Evolutionary conservation across 176 grass and related monocot genomes (phyloP).

Genomic region (Guadua angustifolia): DNA sequence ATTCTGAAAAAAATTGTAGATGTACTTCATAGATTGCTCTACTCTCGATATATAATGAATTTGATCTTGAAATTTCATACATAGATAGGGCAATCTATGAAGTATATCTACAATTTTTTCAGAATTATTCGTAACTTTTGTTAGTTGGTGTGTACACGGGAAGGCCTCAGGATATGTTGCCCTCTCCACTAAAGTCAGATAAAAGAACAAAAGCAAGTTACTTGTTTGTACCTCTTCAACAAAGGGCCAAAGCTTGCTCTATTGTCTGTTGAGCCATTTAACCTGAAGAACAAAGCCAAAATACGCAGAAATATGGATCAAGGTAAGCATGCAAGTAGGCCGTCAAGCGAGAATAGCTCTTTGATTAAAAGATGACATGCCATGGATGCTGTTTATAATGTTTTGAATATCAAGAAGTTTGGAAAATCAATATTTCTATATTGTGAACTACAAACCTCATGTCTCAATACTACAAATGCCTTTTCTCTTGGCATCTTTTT

Average conservation of each 20-base stretch:
- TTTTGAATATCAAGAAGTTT: neutral
- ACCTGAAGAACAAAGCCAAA: slow-evolving; percentile 62
- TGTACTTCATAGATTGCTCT: too few relatives aligned
- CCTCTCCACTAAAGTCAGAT: too few relatives aligned
- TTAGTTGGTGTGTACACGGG: too few relatives aligned
- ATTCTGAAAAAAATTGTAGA: too few relatives aligned
- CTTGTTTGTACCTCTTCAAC: slow-evolving; percentile 67
- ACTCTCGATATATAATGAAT: too few relatives aligned
- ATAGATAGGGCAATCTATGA: too few relatives aligned
- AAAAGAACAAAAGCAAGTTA: neutral
- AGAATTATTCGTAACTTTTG: too few relatives aligned
- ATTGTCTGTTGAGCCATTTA: slow-evolving; percentile 90
- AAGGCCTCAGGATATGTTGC: too few relatives aligned
- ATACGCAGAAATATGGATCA: neutral
- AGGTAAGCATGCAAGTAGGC: slow-evolving; percentile 13
- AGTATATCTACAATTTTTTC: too few relatives aligned
- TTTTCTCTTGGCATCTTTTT: neutral
- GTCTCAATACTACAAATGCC: neutral
- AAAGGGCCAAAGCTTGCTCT: slow-evolving; percentile 95
- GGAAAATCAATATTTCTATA: neutral
- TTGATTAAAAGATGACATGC: neutral
- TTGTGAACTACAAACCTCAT: too few relatives aligned
- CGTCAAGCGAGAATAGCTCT: neutral
- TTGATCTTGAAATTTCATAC: too few relatives aligned
- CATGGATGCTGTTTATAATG: neutral